A percentile compares a stretch with the other conserved stretches of the same genome.
Conservation (phyloP, 306 rosid species). For the Comarum palustre region DNA sequence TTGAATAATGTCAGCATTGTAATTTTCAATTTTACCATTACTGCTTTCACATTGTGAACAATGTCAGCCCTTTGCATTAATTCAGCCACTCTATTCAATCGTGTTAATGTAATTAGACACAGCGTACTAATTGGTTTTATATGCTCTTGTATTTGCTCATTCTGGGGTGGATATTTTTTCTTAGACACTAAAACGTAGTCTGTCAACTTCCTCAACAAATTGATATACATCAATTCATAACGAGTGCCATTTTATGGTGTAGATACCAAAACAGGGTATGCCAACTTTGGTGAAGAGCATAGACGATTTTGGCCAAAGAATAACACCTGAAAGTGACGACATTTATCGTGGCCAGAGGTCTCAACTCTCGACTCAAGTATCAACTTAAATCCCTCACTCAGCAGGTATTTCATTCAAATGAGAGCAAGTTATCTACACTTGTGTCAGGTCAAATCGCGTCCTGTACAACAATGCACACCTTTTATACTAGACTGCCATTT, state of each 20-base stretch:
- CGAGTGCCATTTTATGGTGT: conserved; percentile 4
- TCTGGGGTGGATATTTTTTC: neutral
- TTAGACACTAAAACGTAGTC: neutral
- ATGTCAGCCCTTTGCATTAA: neutral
- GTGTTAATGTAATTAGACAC: neutral
- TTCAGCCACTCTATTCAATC: neutral
- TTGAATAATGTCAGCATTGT: neutral
- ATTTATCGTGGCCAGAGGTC: conserved; percentile 21
- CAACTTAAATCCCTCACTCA: neutral
- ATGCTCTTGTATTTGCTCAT: neutral
- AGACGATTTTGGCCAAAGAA: conserved; percentile 12
- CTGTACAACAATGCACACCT: neutral
- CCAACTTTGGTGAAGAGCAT: conserved; percentile 15
- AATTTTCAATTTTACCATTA: neutral
- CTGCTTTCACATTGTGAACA: neutral
- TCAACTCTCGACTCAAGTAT: conserved; percentile 11
- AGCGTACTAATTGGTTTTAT: neutral
- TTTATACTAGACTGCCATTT: neutral
- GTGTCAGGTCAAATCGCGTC: neutral
- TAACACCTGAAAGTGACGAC: conserved; percentile 13
- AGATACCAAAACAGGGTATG: conserved; percentile 27
- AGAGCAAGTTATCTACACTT: neutral
- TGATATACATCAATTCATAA: neutral
- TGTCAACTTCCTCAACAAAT: neutral
- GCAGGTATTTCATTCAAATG: neutral